These are phyloP conservation scores for Yarrowia sp. DNA, from an alignment of 805 yeast genomes.

Conservation along the genomic window DNA sequence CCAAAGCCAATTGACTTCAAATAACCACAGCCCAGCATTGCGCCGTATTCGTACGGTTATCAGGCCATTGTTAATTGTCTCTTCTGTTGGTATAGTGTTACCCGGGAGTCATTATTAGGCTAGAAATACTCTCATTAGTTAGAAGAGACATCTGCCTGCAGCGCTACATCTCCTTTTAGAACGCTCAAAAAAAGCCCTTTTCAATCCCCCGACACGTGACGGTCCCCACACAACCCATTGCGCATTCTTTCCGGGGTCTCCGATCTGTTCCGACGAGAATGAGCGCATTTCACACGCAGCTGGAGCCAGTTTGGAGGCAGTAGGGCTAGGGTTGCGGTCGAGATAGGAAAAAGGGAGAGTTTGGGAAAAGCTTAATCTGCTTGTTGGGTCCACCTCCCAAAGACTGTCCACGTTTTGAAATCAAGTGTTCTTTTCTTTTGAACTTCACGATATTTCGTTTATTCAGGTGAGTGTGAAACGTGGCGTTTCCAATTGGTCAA, in stretches of 20 bases:
- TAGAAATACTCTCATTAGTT: no score
- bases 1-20: background rate
- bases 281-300: background rate
- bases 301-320: background rate
- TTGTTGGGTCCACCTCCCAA: background rate
- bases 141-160: no score
- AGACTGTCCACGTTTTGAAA: background rate
- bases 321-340: slow-evolving; percentile 1
- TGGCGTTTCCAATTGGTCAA: no score
- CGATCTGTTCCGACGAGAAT: slow-evolving; percentile 1
- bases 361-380: background rate
- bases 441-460: slow-evolving; percentile 17
- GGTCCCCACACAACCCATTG: background rate
- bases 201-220: no score
- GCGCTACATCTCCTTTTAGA: no score
- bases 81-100: no score
- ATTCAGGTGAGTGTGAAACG: slow-evolving; percentile 16
- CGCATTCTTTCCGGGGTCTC: background rate
- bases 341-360: background rate
- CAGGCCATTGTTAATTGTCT: background rate
- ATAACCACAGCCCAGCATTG: background rate
- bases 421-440: background rate
- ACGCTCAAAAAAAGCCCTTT: no score
- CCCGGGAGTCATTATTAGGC: no score
- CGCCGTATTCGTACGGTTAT: background rate